phyloP scores from a whole-genome alignment of 352 stramenopile genomes.

The Pythium monospermum region DNA sequence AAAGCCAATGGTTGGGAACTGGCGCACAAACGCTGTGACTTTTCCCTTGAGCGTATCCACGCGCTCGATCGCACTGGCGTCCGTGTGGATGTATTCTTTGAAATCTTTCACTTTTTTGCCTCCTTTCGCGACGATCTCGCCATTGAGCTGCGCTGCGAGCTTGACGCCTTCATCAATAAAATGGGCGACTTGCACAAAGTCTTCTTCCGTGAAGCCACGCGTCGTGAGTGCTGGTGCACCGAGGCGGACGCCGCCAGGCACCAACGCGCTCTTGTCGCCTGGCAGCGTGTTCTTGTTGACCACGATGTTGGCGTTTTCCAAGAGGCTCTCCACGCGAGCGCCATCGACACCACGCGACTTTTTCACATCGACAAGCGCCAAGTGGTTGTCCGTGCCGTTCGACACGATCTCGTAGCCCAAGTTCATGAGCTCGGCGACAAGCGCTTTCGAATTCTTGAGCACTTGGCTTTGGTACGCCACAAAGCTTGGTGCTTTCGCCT shows the following conservation, averaged over 20 bases:
- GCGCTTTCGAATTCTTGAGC: conserved; percentile 85
- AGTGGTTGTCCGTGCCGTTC: conserved; percentile 98
- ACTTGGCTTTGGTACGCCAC: conserved; percentile 98
- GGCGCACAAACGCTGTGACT: conserved; percentile 92
- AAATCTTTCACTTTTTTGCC: conserved; percentile 35
- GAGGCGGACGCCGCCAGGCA: conserved; percentile 96
- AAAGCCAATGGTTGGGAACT: conserved; percentile 97
- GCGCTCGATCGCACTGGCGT: conserved; percentile 30
- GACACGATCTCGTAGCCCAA: conserved; percentile 96
- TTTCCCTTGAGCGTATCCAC: conserved; percentile 69
- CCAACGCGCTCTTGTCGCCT: conserved; percentile 96
- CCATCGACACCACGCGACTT: conserved; percentile 90
- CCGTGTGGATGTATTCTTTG: conserved; percentile 25
- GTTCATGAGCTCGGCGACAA: conserved; percentile 86
- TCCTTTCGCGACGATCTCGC: conserved; percentile 70
- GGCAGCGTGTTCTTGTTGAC: conserved; percentile 99
- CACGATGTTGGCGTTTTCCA: conserved; percentile 96
- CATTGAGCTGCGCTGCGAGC: conserved; percentile 77
- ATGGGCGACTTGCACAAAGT: conserved; percentile 93
- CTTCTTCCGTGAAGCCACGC: conserved; percentile 93
- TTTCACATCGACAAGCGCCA: conserved; percentile 97
- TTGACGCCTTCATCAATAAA: conserved; percentile 95
- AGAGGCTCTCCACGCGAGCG: conserved; percentile 94
- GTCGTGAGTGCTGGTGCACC: conserved; percentile 94
- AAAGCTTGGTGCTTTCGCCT: conserved; percentile 94